Base-by-base conservation (phyloP, 495 filamentous ascomycete species). In the Annulohypoxylon nitens region DNA sequence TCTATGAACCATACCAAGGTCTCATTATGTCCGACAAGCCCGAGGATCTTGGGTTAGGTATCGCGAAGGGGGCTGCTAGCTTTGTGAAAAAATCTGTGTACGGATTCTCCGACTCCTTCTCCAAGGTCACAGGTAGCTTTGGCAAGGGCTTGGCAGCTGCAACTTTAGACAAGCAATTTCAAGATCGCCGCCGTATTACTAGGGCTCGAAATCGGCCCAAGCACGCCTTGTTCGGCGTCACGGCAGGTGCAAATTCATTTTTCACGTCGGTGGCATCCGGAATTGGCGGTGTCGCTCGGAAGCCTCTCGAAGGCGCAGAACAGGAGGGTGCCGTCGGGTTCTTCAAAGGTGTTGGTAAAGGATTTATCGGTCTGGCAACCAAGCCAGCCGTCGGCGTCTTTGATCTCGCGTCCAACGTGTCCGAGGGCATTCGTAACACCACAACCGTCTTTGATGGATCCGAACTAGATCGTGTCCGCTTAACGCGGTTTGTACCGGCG, bases 71-170 rank as follows among this genome's bases (percentile, higher is more conserved):
- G 37, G 96, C 97, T 16, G 94, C 93, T 1, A 97, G 93, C 79
- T 98, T 99, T 79, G 92, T 98, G 75, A 98, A 98, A 86, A 98
- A 98, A 79, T 97, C 95, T 0, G 94, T 99, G 23, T 99, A 97
- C 80, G 96, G 96, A 50, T 92, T 99, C 77, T 95, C 91, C 7
- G 96, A 99, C 79, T 97, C 93, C 75, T 92, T 99, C 81, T 94
- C 95, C 53, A 99, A 98, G 80, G 89, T 97, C 77, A 98, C 96
- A 2, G 96, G 96, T 59, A 95, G 93, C 82, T 94, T 99, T 82
- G 95, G 94, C 75, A 99, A 99, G 82, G 96, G 88, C 25, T 90
- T 99, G 54, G 92, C 97, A 11, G 95, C 93, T 36, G 97, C 97
- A 0, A 98, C 95, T 18, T 87, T 99, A 71, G 96, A 99, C 83